These are phyloP conservation scores for Collybiopsis confluens DNA, from an alignment of 768 basidiomycete species.

Conservation along the genomic window DNA sequence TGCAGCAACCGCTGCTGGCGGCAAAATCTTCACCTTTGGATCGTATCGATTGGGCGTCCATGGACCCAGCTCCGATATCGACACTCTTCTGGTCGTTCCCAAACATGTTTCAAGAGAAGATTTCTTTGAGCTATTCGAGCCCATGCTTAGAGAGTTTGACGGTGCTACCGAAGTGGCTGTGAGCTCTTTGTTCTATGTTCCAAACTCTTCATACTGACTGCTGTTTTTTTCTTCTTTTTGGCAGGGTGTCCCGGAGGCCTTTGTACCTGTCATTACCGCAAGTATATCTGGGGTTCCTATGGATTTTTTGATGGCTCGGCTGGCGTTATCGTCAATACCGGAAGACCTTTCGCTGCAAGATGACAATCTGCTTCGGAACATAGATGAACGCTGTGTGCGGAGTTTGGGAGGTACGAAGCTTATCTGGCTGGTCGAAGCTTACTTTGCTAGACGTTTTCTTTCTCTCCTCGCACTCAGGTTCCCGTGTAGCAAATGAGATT, in stretches of 20 bases:
- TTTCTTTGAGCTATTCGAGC: slow-evolving; percentile 89
- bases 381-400: slow-evolving; percentile 92
- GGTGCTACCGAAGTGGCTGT: slow-evolving; percentile 89
- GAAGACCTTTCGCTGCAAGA: slow-evolving; percentile 89
- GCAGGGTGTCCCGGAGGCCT: slow-evolving; percentile 95
- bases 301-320: slow-evolving; percentile 90
- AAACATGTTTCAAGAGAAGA: slow-evolving; percentile 95
- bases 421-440: neutral
- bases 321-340: slow-evolving; percentile 83
- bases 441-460: neutral
- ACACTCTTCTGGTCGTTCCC: slow-evolving; percentile 96
- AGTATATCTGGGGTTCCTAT: slow-evolving; percentile 90
- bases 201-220: neutral
- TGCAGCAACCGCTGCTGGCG: slow-evolving; percentile 86
- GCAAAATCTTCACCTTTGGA: slow-evolving; percentile 98
- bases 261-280: slow-evolving; percentile 90
- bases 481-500: slow-evolving; percentile 94
- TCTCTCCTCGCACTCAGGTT: slow-evolving; percentile 52
- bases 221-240: neutral
- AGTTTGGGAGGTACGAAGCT: slow-evolving; percentile 76
- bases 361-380: slow-evolving; percentile 84
- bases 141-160: slow-evolving; percentile 79
- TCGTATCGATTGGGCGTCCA: slow-evolving; percentile 98
- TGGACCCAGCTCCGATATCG: slow-evolving; percentile 93
- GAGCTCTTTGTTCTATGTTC: slow-evolving; percentile 27